Base-by-base conservation (phyloP, 2,329 filamentous ascomycete species). In the Westerdykella sp. region DNA sequence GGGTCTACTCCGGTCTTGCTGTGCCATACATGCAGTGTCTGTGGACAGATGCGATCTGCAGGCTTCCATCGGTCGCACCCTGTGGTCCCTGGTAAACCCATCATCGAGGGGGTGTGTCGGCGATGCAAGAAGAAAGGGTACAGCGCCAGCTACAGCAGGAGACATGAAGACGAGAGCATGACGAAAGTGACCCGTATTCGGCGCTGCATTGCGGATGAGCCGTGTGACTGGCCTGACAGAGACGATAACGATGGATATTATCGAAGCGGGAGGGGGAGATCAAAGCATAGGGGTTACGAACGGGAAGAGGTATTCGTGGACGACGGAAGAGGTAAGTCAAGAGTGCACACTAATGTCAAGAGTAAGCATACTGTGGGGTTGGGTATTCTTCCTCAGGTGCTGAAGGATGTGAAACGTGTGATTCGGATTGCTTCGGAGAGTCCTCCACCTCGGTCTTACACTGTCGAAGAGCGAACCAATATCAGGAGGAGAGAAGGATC, bases 11-110 rank as follows among this genome's bases (percentile, higher is more conserved):
- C 57, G 18, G 53, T 60, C 10, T 43, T 58, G 38, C 46, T 57
- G 25, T 66, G 59, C 40, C 65, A 68, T 49, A 60, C 57, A 6
- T 68, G 65, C 45, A 61, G 55, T 22, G 45, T 59, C 14, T 68
- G 65, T 36, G 57, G 59, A 10, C 46, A 50, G 13, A 55, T 63
- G 49, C 60, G 65, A 12, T 68, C 64, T 16, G 48, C 51, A 32
- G 53, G 57, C 38, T 68, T 56, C 34, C 65, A 68, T 44, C 59
- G 61, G 28, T 49, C 56, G 5, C 52, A 67, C 43, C 65, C 65
- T 4, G 54, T 67, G n/a, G 39, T 64, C 13, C 64, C 63, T 25
- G 59, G 59, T 10, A 53, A 62, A 16, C 50, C 58, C 4, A 37
- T 59, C 11, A 42, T 59, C 1, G 42, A 47, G 7, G 49, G 48